phyloP scores from a whole-genome alignment of 1,139 yeast species.

The Suhomyces atakaporum region DNA sequence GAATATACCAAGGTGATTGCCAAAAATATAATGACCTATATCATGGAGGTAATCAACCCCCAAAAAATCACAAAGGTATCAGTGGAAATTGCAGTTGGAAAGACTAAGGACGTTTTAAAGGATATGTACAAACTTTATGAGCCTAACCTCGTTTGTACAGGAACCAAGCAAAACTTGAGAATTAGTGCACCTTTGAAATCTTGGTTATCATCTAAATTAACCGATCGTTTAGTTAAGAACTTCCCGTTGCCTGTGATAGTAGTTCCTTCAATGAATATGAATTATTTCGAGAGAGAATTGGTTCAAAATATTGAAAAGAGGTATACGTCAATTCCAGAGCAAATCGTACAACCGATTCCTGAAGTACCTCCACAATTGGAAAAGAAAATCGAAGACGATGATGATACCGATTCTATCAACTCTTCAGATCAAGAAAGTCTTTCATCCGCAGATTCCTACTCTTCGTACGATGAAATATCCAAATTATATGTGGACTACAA shows the following conservation, averaged over 20 bases:
- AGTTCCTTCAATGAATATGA: conserved; percentile 67
- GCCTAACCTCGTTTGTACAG: conserved; percentile 65
- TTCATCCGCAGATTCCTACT: conserved; percentile 35
- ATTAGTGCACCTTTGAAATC: conserved; percentile 55
- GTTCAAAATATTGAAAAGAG: conserved; percentile 22
- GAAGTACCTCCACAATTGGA: background rate
- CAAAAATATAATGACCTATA: conserved; percentile 48
- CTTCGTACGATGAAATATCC: conserved; percentile 44
- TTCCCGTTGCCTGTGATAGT: conserved; percentile 71
- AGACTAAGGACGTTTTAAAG: conserved; percentile 54
- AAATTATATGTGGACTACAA: conserved; percentile 34
- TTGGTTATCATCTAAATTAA: conserved; percentile 61
- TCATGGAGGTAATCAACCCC: conserved; percentile 49
- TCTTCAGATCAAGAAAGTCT: conserved; percentile 23
- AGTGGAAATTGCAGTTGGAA: conserved; percentile 65
- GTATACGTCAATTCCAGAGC: conserved; percentile 7
- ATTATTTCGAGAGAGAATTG: conserved; percentile 47
- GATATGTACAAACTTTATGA: conserved; percentile 65
- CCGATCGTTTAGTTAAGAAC: conserved; percentile 62
- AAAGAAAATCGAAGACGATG: conserved; percentile 10
- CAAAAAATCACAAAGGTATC: conserved; percentile 55
- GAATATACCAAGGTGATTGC: conserved; percentile 38
- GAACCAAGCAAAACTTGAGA: conserved; percentile 52
- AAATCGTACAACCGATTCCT: background rate
- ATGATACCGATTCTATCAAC: conserved; percentile 23